phyloP scores from a whole-genome alignment of 805 yeast genomes.

The Kodamaea jinghongensis region DNA sequence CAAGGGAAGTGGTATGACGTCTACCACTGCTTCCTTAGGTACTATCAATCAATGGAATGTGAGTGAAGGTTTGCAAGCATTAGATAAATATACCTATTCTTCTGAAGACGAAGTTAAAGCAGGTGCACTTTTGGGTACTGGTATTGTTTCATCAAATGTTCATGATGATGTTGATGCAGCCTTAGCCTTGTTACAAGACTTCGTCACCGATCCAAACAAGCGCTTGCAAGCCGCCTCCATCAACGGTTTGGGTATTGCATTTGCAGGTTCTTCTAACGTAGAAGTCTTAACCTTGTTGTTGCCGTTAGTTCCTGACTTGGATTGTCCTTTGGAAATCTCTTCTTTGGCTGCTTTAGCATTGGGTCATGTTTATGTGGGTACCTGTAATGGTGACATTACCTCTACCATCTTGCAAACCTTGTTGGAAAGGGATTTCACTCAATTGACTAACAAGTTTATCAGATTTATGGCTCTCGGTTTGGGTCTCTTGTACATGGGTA shows the following conservation, averaged over 20 bases:
- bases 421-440: constrained; percentile 76
- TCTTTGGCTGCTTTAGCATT: constrained; percentile 86
- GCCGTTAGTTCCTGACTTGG: constrained; percentile 79
- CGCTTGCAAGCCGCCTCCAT: constrained; percentile 77
- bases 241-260: constrained; percentile 89
- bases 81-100: constrained; percentile 86
- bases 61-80: constrained; percentile 81
- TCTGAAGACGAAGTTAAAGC: constrained; percentile 87
- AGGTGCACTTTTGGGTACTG: constrained; percentile 95
- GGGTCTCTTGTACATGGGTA: constrained; percentile 89
- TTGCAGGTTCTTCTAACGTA: constrained; percentile 89
- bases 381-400: constrained; percentile 91
- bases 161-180: constrained; percentile 97
- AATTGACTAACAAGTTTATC: constrained; percentile 81
- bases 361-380: constrained; percentile 93
- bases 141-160: constrained; percentile 86
- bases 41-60: constrained; percentile 88
- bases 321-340: constrained; percentile 71
- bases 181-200: constrained; percentile 78
- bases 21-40: constrained; percentile 91
- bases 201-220: constrained; percentile 61
- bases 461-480: constrained; percentile 89
- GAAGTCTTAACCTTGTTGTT: constrained; percentile 73
- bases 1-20: constrained; percentile 85
- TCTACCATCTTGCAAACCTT: constrained; percentile 88